Evolutionary conservation across 176 grass and related monocot genomes (phyloP), one percentile per base, ranked within the genome.

Genomic region (Carex pumila): DNA sequence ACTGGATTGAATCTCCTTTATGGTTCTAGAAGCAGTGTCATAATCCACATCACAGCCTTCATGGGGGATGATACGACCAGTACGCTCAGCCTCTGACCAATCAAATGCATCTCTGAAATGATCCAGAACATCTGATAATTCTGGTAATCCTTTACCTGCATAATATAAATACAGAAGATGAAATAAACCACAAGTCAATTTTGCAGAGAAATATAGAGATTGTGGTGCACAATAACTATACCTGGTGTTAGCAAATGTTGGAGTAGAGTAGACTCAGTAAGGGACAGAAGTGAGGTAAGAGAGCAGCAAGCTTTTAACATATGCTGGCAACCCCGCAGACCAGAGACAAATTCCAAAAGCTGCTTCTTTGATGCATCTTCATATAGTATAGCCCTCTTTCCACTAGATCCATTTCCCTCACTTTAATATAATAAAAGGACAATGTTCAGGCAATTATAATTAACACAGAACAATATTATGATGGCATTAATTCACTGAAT

Each of bases 351-450:
- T 76, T 98, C 91, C 84, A 89, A 88, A 88, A 98, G 91, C 85
- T 88, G 82, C 86, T 88, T 98, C 83, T 93, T 98, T 90, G 92
- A 84, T 89, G 91, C 91, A 84, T 98, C 95, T 86, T 98, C 95
- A 64, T 98, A 98, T 69, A 95, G 84, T 90, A 98, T 85, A 76
- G 94, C 92, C 71, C 87, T 90, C 59, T 86, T 90, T 22, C 87
- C 90, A 94, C 71, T 89, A 84, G 56, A 90, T 80, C 84, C 87
- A 79, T 84, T 91, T 60, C 79, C 86, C 82, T 88, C 89, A 73
- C 92, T 98, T 67, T 59, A 66, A 49, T 81, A 89, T 87, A 49
- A 72, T 74, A 57, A 50, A 60, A 84, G 32, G 21, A 88, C 36
- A 65, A 79, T 22, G 62, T 6, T 41, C 21, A 43, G 32, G 43